These are phyloP conservation scores for Cucumis cinereus DNA, from an alignment of 306 rosid species.

Conservation along the genomic window DNA sequence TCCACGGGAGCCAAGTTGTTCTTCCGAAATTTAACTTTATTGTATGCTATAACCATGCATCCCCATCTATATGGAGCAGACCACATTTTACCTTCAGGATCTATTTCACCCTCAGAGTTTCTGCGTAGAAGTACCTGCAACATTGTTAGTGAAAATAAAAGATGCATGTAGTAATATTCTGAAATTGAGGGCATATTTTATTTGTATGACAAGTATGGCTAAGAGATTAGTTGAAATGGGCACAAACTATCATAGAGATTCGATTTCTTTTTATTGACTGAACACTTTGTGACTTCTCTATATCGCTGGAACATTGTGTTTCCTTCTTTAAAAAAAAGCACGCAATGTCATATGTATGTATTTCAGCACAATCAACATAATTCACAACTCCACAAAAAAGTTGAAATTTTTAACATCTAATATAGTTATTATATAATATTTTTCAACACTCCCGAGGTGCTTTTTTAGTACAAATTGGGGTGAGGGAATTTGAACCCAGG, in stretches of 20 bases:
- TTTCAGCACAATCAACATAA: neutral
- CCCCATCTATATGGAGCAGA: constrained; percentile 94
- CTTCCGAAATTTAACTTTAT: constrained; percentile 54
- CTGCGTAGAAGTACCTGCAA: constrained; percentile 74
- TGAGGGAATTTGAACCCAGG: too few species aligned
- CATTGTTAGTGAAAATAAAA: constrained; percentile 25
- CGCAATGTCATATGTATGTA: neutral
- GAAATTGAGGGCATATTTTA: neutral
- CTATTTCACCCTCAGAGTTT: constrained; percentile 65
- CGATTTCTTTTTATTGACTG: neutral
- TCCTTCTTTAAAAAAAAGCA: neutral
- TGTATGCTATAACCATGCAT: constrained; percentile 91
- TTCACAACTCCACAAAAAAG: neutral
- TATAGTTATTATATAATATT: neutral
- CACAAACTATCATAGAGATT: neutral
- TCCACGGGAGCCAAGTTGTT: constrained; percentile 64
- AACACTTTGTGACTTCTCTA: neutral
- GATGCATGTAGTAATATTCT: neutral
- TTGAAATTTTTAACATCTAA: neutral
- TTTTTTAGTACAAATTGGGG: too few species aligned
- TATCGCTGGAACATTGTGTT: neutral
- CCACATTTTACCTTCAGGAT: constrained; percentile 70
- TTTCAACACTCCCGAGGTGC: neutral
- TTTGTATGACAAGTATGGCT: neutral
- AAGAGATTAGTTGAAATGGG: neutral